phyloP scores from a whole-genome alignment of 345 rosid species.

The Moricandia arvensis region DNA sequence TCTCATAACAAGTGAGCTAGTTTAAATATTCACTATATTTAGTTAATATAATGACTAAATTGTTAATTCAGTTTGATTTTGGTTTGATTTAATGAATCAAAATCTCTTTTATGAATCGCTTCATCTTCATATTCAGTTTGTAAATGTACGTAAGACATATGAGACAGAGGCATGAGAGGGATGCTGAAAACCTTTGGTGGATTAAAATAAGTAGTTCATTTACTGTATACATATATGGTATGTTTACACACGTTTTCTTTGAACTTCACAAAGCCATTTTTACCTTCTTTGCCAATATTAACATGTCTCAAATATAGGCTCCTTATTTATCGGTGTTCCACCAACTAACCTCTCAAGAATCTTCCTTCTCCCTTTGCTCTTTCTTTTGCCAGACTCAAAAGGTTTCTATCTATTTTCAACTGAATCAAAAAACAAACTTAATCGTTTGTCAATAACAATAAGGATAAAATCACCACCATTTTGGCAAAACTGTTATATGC shows the following conservation, averaged over 20 bases:
- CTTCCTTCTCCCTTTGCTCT: not conserved
- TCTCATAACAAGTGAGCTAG: no score
- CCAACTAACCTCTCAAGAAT: not conserved
- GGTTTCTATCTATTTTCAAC: slow-evolving; percentile 1
- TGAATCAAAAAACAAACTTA: slow-evolving; percentile 17
- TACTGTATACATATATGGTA: not conserved
- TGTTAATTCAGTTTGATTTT: no score
- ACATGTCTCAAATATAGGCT: slow-evolving; percentile 29
- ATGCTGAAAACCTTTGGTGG: no score
- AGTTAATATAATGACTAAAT: no score
- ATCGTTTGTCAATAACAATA: not conserved
- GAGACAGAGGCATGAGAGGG: no score
- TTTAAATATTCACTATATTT: no score
- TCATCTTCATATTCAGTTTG: no score
- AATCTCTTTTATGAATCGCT: no score
- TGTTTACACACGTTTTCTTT: not conserved
- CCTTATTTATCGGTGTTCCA: slow-evolving; percentile 31
- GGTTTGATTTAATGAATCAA: no score
- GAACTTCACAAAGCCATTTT: slow-evolving; percentile 15
- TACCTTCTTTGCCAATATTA: slow-evolving; percentile 26
- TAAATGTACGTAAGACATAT: no score
- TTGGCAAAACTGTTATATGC: not conserved
- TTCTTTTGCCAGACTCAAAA: slow-evolving; percentile 21
- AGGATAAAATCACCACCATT: slow-evolving; percentile 2
- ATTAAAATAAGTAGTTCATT: no score